phyloP scores from a whole-genome alignment of 2,329 filamentous ascomycete species.

The Clarireedia paspali region DNA sequence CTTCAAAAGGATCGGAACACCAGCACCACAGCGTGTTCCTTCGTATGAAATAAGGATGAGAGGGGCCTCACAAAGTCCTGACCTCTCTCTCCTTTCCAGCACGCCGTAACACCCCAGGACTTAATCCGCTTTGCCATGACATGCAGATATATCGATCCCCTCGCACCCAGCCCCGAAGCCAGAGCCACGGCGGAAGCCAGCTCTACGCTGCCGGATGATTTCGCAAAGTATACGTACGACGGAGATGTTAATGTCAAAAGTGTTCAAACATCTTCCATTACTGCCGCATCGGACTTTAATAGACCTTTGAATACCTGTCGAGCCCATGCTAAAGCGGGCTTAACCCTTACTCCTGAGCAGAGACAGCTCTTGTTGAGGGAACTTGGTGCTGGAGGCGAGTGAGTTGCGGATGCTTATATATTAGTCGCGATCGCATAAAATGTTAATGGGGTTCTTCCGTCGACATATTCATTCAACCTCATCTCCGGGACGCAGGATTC shows the following conservation, averaged over 20 bases:
- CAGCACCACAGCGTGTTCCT: conserved; percentile 30
- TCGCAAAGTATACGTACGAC: conserved; percentile 25
- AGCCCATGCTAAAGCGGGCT: neutral
- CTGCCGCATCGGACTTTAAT: neutral
- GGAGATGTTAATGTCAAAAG: conserved; percentile 22
- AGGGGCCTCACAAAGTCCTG: conserved; percentile 24
- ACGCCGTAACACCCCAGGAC: conserved; percentile 43
- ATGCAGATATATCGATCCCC: conserved; percentile 41
- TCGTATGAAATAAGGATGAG: conserved; percentile 35
- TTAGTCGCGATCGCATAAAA: no score
- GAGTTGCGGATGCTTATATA: no score
- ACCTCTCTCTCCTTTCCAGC: conserved; percentile 31
- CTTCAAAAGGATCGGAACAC: conserved; percentile 39
- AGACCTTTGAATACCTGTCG: neutral
- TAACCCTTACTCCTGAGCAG: neutral
- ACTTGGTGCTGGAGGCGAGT: neutral
- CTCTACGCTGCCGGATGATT: conserved; percentile 29
- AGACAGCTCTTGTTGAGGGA: neutral
- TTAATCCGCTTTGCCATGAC: conserved; percentile 50
- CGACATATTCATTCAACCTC: no score
- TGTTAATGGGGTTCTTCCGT: no score
- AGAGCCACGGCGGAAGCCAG: conserved; percentile 28
- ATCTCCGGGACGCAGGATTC: no score
- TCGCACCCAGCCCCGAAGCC: conserved; percentile 31
- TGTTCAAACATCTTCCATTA: neutral